Evolutionary conservation across 164 flowering plant species (phyloP).

Genomic region (Malania oleifera): DNA sequence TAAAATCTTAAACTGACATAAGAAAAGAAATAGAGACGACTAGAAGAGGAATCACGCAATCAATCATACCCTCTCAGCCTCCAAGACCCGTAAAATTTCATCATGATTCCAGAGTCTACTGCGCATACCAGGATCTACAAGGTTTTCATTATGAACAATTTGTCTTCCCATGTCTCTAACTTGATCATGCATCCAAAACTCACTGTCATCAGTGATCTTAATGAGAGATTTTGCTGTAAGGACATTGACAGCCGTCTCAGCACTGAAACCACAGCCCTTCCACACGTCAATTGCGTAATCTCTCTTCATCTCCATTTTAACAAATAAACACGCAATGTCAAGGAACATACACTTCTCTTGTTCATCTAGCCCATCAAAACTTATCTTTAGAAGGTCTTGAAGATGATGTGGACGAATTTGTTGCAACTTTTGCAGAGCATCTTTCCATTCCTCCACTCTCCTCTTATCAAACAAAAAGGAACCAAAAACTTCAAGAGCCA

Average conservation of each 20-base stretch:
- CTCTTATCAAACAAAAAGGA: slow-evolving; percentile 13
- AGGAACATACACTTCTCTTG: no score
- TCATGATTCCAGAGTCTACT: slow-evolving; percentile 42
- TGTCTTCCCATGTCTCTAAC: slow-evolving; percentile 50
- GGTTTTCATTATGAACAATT: slow-evolving; percentile 29
- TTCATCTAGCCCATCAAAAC: no score
- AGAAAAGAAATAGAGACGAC: not conserved
- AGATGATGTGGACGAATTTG: no score
- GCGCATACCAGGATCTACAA: slow-evolving; percentile 28
- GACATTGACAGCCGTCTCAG: slow-evolving; percentile 24
- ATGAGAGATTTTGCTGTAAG: slow-evolving; percentile 33
- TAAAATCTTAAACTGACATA: not conserved
- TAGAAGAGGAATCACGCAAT: not conserved
- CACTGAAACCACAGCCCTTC: slow-evolving; percentile 32
- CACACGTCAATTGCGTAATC: slow-evolving; percentile 28
- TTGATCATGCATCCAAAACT: slow-evolving; percentile 45
- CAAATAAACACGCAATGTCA: slow-evolving; percentile 50
- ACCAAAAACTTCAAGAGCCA: slow-evolving; percentile 18
- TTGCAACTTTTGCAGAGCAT: no score
- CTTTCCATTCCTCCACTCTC: no score
- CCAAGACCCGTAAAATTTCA: slow-evolving; percentile 26
- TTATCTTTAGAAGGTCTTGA: no score
- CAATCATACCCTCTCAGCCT: slow-evolving; percentile 18
- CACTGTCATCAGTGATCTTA: slow-evolving; percentile 18
- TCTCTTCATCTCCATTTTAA: slow-evolving; percentile 23